Evolutionary conservation across 495 filamentous ascomycete species (phyloP).

Genomic region (Penicillium psychrofluorescens): DNA sequence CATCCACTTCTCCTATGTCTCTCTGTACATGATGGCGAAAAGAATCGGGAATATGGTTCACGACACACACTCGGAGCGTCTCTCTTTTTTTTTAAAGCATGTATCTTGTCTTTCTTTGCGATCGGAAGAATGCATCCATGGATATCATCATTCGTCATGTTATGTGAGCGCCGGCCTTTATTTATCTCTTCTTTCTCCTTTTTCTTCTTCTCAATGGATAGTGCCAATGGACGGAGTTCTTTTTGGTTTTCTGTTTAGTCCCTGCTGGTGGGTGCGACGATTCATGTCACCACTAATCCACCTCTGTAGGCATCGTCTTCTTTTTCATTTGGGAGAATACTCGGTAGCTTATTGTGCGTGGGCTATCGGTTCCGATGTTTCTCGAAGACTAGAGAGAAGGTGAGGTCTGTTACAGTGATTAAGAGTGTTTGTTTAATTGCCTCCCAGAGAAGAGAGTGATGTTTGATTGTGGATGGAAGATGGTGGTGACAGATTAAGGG

Average conservation of each 20-base stretch:
- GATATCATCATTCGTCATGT: conserved; percentile 5
- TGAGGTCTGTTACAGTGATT: too few species aligned
- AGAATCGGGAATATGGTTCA: conserved; percentile 7
- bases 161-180: conserved; percentile 7
- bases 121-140: too few species aligned
- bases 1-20: conserved; percentile 6
- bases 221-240: not conserved
- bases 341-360: not conserved
- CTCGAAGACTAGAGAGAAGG: too few species aligned
- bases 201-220: not conserved
- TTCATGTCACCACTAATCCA: not conserved
- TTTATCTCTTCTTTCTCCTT: conserved; percentile 6
- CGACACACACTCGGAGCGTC: conserved; percentile 3
- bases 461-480: too few species aligned
- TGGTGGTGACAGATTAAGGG: too few species aligned
- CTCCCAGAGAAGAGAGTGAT: too few species aligned
- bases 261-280: not conserved
- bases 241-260: not conserved
- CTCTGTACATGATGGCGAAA: conserved; percentile 26
- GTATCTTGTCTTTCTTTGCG: too few species aligned
- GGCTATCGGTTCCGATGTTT: not conserved
- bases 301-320: not conserved
- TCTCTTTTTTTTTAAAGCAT: not conserved
- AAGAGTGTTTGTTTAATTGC: too few species aligned
- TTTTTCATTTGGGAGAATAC: too few species aligned